Conservation (phyloP, 1,284 basidiomycete species). For the Testicularia cyperi region DNA sequence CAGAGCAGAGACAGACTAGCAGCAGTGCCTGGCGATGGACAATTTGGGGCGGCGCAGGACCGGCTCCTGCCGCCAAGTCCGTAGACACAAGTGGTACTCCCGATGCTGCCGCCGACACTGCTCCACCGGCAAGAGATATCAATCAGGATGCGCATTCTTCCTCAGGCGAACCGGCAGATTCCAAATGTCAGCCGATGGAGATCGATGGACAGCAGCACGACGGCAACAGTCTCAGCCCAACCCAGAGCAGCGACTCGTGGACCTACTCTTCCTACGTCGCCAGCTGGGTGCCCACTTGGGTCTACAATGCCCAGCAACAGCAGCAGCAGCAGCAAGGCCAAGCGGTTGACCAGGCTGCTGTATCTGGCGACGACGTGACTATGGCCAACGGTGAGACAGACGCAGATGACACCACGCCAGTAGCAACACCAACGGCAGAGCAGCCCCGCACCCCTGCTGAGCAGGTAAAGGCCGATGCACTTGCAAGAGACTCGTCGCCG, state of each 20-base stretch:
- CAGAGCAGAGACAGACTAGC: neutral
- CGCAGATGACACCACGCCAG: neutral
- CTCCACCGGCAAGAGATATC: neutral
- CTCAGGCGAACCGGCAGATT: neutral
- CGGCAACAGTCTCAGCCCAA: neutral
- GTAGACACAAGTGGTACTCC: neutral
- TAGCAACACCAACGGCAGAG: neutral
- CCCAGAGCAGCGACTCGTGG: slow-evolving; percentile 16
- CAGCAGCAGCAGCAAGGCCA: slow-evolving; percentile 17
- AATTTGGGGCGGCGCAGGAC: neutral
- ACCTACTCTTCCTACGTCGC: slow-evolving; percentile 43
- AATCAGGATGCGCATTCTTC: too few species aligned
- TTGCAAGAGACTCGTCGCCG: slow-evolving; percentile 29
- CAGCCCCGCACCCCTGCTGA: slow-evolving; percentile 44
- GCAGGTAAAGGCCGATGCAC: slow-evolving; percentile 53
- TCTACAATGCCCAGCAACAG: slow-evolving; percentile 30
- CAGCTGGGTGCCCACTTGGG: slow-evolving; percentile 43
- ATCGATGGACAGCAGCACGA: slow-evolving; percentile 5
- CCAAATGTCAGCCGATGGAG: slow-evolving; percentile 22
- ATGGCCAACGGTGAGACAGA: neutral
- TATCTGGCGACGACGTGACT: too few species aligned
- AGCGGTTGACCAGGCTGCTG: neutral
- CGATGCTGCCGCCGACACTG: neutral
- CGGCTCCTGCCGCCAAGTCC: neutral
- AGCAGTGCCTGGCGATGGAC: slow-evolving; percentile 1